phyloP scores from a whole-genome alignment of 345 rosid genomes.

The Cochlearia excelsa region DNA sequence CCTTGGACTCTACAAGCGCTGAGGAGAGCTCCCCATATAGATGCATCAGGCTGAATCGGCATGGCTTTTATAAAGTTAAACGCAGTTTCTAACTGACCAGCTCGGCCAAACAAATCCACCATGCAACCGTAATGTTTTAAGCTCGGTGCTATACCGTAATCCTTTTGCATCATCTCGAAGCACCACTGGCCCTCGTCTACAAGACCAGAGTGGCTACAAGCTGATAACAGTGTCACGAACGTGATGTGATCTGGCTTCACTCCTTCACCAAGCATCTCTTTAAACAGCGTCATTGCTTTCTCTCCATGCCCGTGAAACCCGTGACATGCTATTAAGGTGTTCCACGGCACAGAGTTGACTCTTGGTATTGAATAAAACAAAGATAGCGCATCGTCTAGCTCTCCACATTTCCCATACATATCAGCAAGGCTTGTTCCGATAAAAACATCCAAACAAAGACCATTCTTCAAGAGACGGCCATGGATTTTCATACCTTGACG shows the following conservation, averaged over 20 bases:
- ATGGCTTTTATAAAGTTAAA: constrained; percentile 42
- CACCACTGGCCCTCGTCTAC: constrained; percentile 50
- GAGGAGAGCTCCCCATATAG: constrained; percentile 61
- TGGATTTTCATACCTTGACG: constrained; percentile 53
- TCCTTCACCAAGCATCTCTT: constrained; percentile 45
- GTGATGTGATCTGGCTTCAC: constrained; percentile 58
- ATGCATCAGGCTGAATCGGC: constrained; percentile 54
- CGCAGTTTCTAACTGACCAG: constrained; percentile 51
- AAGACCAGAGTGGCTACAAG: constrained; percentile 63
- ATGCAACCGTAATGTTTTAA: constrained; percentile 61
- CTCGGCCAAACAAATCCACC: constrained; percentile 61
- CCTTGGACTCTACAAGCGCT: constrained; percentile 56
- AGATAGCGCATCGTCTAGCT: constrained; percentile 44
- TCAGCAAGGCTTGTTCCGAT: constrained; percentile 55
- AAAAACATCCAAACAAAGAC: constrained; percentile 39
- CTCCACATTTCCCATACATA: constrained; percentile 60
- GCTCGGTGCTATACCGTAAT: constrained; percentile 41
- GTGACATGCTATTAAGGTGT: constrained; percentile 51
- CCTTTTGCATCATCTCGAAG: constrained; percentile 46
- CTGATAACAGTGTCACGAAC: constrained; percentile 50
- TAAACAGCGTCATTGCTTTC: constrained; percentile 44
- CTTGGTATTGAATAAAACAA: constrained; percentile 45
- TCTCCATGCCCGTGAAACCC: constrained; percentile 51
- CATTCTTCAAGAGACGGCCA: constrained; percentile 40
- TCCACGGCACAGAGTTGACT: constrained; percentile 52